Evolutionary conservation across 2,329 filamentous ascomycete species (phyloP).

Genomic region (Epichloe typhina): DNA sequence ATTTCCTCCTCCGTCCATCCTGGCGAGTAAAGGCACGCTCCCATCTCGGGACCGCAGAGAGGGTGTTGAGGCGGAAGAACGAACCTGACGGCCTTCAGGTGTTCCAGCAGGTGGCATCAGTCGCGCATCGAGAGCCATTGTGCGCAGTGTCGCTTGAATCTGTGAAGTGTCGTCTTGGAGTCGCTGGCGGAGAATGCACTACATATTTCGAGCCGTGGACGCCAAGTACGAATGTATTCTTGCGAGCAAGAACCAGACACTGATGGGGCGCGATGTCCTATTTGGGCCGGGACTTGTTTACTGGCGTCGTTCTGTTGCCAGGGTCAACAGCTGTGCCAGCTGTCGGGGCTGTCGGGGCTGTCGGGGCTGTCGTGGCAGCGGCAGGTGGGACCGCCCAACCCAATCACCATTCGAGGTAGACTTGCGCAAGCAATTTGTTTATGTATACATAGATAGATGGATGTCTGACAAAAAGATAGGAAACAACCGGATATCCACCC

Average conservation of each 20-base stretch:
- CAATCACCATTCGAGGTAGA: not conserved
- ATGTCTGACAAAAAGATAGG: no score
- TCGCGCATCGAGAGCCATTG: slow-evolving; percentile 29
- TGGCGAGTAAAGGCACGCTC: slow-evolving; percentile 42
- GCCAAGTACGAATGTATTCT: not conserved
- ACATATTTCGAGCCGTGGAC: slow-evolving; percentile 16
- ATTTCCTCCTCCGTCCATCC: slow-evolving; percentile 56
- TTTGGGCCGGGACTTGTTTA: slow-evolving; percentile 19
- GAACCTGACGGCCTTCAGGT: slow-evolving; percentile 25
- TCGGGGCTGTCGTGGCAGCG: no score
- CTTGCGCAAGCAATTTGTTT: not conserved
- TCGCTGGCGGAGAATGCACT: slow-evolving; percentile 26
- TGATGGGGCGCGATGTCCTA: not conserved
- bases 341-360: not conserved
- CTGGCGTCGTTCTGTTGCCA: slow-evolving; percentile 20
- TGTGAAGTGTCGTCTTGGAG: slow-evolving; percentile 26
- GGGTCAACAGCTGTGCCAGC: slow-evolving; percentile 13
- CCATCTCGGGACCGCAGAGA: slow-evolving; percentile 63
- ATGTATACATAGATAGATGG: no score
- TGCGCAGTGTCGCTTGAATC: slow-evolving; percentile 26
- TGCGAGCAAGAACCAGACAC: not conserved
- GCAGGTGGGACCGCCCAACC: not conserved
- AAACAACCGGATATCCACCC: no score
- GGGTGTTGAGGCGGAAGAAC: slow-evolving; percentile 64
- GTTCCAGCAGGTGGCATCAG: slow-evolving; percentile 31